phyloP scores from a whole-genome alignment of 148 eudicot genomes.

The Nyssa sinensis region DNA sequence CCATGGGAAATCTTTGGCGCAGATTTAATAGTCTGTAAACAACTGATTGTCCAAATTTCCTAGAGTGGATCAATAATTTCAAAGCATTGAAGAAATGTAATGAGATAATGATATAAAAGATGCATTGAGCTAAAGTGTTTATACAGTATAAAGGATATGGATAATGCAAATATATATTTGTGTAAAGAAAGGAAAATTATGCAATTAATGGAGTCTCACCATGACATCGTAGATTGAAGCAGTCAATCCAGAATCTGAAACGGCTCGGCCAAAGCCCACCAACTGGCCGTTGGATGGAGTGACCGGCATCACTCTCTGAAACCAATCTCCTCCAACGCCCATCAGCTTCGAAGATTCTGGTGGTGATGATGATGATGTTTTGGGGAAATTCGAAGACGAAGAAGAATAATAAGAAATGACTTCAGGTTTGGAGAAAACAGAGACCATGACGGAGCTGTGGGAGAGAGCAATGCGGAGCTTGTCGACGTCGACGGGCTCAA shows the following conservation, averaged over 20 bases:
- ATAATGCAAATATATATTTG: background rate
- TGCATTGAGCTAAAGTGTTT: background rate
- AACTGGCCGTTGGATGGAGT: conserved; percentile 52
- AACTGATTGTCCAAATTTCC: too few relatives aligned
- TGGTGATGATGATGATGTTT: background rate
- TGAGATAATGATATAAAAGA: too few relatives aligned
- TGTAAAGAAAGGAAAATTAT: background rate
- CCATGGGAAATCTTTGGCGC: too few relatives aligned
- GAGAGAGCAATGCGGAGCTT: conserved; percentile 63
- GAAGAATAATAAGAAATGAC: conserved; percentile 10
- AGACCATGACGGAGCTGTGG: conserved; percentile 66
- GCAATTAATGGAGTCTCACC: conserved; percentile 37
- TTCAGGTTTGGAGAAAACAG: conserved; percentile 48
- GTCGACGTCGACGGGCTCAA: conserved; percentile 32
- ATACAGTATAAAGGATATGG: background rate
- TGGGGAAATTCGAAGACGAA: background rate
- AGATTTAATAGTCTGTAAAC: too few relatives aligned
- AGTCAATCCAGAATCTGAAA: conserved; percentile 70
- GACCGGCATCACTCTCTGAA: conserved; percentile 38
- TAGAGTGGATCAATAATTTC: too few relatives aligned
- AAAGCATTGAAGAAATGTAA: too few relatives aligned
- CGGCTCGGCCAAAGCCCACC: conserved; percentile 87
- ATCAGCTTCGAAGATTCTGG: background rate
- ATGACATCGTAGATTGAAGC: conserved; percentile 83
- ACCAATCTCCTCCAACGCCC: conserved; percentile 33